These are phyloP conservation scores for Diaporthe sp. DNA, from an alignment of 2,329 filamentous ascomycete species.

Conservation along the genomic window DNA sequence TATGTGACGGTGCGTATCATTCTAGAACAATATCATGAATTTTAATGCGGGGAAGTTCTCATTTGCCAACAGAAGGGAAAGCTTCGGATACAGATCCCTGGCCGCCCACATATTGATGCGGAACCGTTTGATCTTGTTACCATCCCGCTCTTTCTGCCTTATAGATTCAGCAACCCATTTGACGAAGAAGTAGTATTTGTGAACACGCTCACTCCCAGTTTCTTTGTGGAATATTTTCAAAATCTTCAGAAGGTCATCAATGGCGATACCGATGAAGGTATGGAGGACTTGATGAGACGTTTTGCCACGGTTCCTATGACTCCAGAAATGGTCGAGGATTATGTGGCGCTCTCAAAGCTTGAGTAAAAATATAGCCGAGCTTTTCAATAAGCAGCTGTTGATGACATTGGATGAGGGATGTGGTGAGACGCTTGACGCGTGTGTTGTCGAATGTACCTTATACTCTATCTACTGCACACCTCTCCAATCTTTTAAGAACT, in stretches of 20 bases:
- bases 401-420: neutral
- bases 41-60: neutral
- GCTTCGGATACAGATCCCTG: neutral
- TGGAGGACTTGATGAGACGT: neutral
- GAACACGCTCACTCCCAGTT: neutral
- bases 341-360: neutral
- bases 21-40: neutral
- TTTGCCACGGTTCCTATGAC: neutral
- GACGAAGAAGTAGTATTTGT: neutral
- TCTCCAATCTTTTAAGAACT: neutral
- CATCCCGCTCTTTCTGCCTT: neutral
- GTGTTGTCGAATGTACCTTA: neutral
- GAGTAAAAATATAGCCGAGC: neutral
- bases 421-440: neutral
- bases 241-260: neutral
- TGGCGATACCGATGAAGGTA: neutral
- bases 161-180: slow-evolving; percentile 4
- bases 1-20: neutral
- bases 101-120: neutral
- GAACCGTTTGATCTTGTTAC: neutral
- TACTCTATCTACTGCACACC: neutral
- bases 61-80: neutral
- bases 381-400: neutral
- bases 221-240: neutral
- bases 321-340: neutral